These are phyloP conservation scores for Zymoseptoria ardabiliae DNA, from an alignment of 2,329 filamentous ascomycete species.

Conservation along the genomic window DNA sequence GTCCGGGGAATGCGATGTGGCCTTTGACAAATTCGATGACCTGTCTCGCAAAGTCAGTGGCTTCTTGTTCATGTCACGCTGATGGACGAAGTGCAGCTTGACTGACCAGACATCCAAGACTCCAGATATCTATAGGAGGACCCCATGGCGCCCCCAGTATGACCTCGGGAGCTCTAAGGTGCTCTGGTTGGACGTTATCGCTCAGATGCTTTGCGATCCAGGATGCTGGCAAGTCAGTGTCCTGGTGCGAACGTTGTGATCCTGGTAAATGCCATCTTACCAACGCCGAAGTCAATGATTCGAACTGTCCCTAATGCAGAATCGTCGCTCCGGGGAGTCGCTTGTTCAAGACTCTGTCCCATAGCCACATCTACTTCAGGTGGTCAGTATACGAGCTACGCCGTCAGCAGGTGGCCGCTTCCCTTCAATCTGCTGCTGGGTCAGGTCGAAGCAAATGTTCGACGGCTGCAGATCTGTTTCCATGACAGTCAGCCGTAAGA, in stretches of 20 bases:
- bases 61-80: background rate
- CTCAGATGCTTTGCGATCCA: background rate
- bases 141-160: conserved; percentile 22
- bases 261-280: background rate
- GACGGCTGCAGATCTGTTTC: conserved; percentile 20
- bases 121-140: conserved; percentile 25
- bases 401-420: background rate
- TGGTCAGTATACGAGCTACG: too few relatives aligned
- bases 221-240: background rate
- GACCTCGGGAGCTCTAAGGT: conserved; percentile 27
- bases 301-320: background rate
- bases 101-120: conserved; percentile 16
- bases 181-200: conserved; percentile 20
- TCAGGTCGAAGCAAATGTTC: conserved; percentile 21
- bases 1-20: conserved; percentile 13
- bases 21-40: conserved; percentile 18
- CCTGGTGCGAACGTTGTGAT: background rate
- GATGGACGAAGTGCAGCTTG: background rate
- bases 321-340: background rate
- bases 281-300: background rate
- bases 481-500: background rate
- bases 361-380: background rate
- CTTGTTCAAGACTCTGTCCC: background rate
- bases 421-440: conserved; percentile 1
- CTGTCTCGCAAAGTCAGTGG: background rate